Conservation (phyloP, 768 basidiomycete genomes). For the Tylopilus felleus region DNA sequence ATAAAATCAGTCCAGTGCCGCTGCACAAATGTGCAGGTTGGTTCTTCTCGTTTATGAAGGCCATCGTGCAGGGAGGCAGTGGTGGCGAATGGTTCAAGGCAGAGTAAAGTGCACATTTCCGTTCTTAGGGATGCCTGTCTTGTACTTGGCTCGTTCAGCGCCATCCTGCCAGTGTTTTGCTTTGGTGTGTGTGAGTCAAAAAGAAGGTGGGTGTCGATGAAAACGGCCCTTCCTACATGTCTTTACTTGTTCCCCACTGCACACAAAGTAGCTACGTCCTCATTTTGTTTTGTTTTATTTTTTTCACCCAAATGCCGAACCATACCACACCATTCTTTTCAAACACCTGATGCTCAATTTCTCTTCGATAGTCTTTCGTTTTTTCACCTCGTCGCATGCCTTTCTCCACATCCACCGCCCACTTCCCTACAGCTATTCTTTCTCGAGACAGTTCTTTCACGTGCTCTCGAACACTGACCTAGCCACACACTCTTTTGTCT, state of each 20-base stretch:
- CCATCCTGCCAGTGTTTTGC: neutral
- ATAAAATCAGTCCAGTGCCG: constrained; percentile 92
- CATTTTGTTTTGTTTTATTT: too few species aligned
- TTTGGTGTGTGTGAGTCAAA: neutral
- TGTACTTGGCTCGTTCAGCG: neutral
- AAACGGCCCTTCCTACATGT: neutral
- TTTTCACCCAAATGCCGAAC: neutral
- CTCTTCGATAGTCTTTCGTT: neutral
- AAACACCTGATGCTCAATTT: neutral
- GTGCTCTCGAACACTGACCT: neutral
- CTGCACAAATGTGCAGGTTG: constrained; percentile 84
- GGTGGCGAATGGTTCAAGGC: constrained; percentile 53
- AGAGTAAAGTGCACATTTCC: constrained; percentile 25
- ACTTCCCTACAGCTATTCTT: constrained; percentile 4
- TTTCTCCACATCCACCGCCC: neutral
- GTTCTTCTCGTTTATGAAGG: constrained; percentile 85
- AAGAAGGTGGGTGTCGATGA: neutral
- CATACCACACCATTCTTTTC: neutral
- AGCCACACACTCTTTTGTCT: constrained; percentile 10
- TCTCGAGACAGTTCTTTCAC: neutral
- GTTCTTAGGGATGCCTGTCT: neutral
- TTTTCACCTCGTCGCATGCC: neutral
- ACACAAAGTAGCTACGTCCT: neutral
- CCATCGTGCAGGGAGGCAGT: constrained; percentile 78
- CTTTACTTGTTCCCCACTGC: neutral